Conservation (phyloP, 2,329 filamentous ascomycete species). For the Orbilia blumenaviensis region DNA sequence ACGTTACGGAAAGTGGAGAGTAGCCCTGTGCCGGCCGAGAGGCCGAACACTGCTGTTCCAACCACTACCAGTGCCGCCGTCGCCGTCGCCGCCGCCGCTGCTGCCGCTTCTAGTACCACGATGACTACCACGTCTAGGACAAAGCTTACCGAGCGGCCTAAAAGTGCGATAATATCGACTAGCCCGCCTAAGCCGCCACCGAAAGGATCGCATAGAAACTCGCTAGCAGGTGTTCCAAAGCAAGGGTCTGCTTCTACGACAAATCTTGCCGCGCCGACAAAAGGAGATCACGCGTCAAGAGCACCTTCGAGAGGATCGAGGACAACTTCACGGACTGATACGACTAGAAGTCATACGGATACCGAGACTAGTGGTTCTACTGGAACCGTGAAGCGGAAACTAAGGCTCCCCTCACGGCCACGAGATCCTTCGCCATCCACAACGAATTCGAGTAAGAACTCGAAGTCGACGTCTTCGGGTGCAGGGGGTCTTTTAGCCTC, state of each 20-base stretch:
- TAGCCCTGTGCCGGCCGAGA: neutral
- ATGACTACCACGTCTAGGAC: neutral
- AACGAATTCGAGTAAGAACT: conserved; percentile 32
- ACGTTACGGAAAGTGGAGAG: conserved; percentile 30
- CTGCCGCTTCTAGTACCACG: neutral
- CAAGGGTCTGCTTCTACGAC: conserved; percentile 4
- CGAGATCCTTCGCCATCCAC: conserved; percentile 39
- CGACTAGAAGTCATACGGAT: conserved; percentile 33
- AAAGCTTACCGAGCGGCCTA: conserved; percentile 39
- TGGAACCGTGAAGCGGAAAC: conserved; percentile 33
- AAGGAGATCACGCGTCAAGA: conserved; percentile 10
- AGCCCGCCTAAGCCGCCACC: conserved; percentile 31
- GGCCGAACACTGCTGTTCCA: neutral
- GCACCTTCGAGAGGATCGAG: conserved; percentile 25
- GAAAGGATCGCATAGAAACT: conserved; percentile 37
- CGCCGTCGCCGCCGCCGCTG: neutral
- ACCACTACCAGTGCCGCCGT: neutral
- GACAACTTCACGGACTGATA: conserved; percentile 24
- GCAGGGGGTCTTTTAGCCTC: conserved; percentile 6
- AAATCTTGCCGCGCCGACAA: conserved; percentile 12
- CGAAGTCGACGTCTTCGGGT: conserved; percentile 11
- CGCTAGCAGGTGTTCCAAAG: conserved; percentile 28
- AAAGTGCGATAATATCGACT: conserved; percentile 44
- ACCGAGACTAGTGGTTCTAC: conserved; percentile 20
- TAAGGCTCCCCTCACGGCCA: conserved; percentile 35